Base-by-base conservation (phyloP, 352 stramenopile species). In the Phytophthora palmivora region DNA sequence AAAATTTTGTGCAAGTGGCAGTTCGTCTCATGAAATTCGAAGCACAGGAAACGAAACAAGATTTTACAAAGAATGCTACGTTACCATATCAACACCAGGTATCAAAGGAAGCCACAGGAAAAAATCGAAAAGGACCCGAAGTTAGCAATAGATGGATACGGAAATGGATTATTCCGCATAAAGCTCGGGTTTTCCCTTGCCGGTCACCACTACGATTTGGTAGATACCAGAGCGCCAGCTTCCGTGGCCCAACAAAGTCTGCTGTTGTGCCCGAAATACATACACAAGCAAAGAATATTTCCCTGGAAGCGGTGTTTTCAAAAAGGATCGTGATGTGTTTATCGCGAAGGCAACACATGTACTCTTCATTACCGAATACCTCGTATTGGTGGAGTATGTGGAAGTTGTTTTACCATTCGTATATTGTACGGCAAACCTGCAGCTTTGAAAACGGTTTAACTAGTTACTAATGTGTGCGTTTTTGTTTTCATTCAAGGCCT, bases 281-380 rank as follows among this genome's bases (percentile, higher is more conserved):
- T 9, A 24, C 9, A 32, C 12, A 14, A 21, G 18, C 24, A 9
- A 49, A 30, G 19, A 22, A 6, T 9, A 14, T 8, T 19, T 15
- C 19, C 2, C 43, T 67, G 6, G 63, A 72, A 6, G 8, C n/a
- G 0, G 26, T 71, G 9, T 71, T 64, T 19, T 49, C 44, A 0
- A 6, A 14, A 30, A 68, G 33, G 67, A 75, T 22, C 62, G 62
- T 7, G 37, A 18, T 11, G n/a, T 42, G n/a, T 72, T 76, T 11
- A 63, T 80, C 6, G 42, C 51, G n/a, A 65, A 72, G 26, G 66
- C 42, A 10, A 30, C 63, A 0, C 55, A 46, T 6, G 60, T 78
- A 3, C 67, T 80, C 14, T 72, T 73, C 26, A 72, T 76, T 14
- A 70, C 59, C 1, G 74, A 86, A 54, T 81, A 75, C 30, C 49